Evolutionary conservation across 768 basidiomycete species (phyloP), one percentile per base, ranked within the genome.

Genomic region (Coprinopsis strossmayeri): DNA sequence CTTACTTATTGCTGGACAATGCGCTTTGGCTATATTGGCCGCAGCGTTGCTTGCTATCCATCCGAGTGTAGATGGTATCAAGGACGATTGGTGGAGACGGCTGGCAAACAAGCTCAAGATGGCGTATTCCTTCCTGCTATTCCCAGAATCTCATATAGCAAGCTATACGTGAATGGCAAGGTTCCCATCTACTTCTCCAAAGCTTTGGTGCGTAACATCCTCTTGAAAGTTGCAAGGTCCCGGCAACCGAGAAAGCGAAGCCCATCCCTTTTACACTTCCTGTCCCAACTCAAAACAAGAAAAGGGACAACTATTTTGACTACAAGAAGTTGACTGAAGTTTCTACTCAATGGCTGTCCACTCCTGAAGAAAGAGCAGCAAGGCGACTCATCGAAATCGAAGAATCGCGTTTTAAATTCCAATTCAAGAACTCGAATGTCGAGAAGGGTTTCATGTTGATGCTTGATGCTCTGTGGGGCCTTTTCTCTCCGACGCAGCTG

Each of bases 71-170:
- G 43, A 45, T 45, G 43, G 43, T 4, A 20, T 45, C 43, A 45
- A 32, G 43, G 43, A 45, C 18, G 28, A 25, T 11, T 27, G 43
- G 4, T 45, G 43, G 43, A 45, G 43, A 12, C 25, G 28, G 4
- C 18, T 45, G 3, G 28, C 28, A 4, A 45, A 32, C 43, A 45
- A 23, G 18, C 28, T 45, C 43, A 45, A 45, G 27, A 45, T 20
- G 27, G 26, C 27, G 5, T 28, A 30, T 20, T 9, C 5, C 28
- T 45, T 45, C 43, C 28, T 45, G 5, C 5, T 45, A 3, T 45
- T 45, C 43, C 43, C 43, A 17, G 43, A 45, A 20, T 45, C 43
- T 45, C n/a, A 20, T 45, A 3, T 45, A 27, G 43, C 43, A 45
- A 20, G 43, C 43, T 7, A 45, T 45, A 28, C 43, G 43, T 27